phyloP scores from a whole-genome alignment of 768 basidiomycete genomes.

The Leccinum uliginosum region DNA sequence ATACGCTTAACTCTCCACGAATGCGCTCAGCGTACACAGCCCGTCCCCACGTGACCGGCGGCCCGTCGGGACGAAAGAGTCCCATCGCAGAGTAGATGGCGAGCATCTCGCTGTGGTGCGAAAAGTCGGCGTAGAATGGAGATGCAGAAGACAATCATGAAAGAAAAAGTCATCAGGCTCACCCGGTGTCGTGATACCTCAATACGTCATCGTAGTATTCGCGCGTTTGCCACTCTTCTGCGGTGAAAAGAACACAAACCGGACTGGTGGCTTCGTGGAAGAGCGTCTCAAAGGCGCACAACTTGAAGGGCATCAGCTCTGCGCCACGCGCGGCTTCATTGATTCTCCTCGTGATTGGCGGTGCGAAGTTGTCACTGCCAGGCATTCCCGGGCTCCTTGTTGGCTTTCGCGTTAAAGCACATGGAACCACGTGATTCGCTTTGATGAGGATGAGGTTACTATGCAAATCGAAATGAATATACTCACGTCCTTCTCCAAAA shows the following conservation, averaged over 20 bases:
- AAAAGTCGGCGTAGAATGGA: too few species aligned
- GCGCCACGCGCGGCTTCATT: conserved; percentile 59
- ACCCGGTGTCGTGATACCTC: conserved; percentile 79
- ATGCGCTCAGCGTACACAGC: conserved; percentile 59
- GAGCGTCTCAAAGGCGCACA: conserved; percentile 78
- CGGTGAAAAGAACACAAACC: conserved; percentile 68
- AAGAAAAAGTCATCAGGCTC: conserved; percentile 14
- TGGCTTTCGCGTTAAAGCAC: conserved; percentile 54
- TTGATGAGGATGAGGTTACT: conserved; percentile 13
- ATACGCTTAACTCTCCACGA: conserved; percentile 71
- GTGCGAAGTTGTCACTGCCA: conserved; percentile 58
- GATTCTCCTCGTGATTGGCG: conserved; percentile 53
- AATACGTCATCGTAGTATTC: conserved; percentile 71
- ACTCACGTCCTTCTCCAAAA: conserved; percentile 45
- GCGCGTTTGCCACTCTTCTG: conserved; percentile 57
- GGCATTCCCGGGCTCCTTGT: conserved; percentile 38
- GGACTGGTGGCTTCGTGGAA: conserved; percentile 46
- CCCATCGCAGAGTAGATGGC: conserved; percentile 68
- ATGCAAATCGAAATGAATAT: not conserved
- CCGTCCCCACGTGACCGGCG: conserved; percentile 36
- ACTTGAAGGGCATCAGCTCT: conserved; percentile 58
- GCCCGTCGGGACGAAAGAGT: conserved; percentile 37
- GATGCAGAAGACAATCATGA: not conserved
- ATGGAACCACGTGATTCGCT: conserved; percentile 62
- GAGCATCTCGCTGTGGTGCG: conserved; percentile 72